Base-by-base conservation (phyloP, 2,329 filamentous ascomycete genomes). In the Beauveria sp. region DNA sequence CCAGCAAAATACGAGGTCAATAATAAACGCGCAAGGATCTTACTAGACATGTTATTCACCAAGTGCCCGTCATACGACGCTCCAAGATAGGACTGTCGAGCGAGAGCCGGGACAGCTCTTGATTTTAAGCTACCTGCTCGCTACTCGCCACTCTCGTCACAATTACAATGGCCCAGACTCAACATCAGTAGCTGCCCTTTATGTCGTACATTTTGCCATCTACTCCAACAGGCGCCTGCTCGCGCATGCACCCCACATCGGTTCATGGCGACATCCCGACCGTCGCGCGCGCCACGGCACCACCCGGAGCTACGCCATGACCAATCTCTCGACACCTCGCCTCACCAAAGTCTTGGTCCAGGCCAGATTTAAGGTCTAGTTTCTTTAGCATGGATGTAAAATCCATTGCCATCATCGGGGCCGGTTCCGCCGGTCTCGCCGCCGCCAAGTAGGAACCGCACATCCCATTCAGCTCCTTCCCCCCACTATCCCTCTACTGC, bases 371-470 rank as follows among this genome's bases (percentile, higher is more conserved):
- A 7, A 6, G 34, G 2, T 41, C 10, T 34, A 5, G 3, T 24
- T 34, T 3, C 8, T 22, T 14, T 7, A 6, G 22, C 16, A 61
- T 72, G 47, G 64, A 70, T 37, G 65, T 83, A 26, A 74, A 76
- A 59, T 78, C 74, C 16, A 78, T 91, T 64, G 87, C 86, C 63
- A 80, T 92, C 48, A 84, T 92, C 63, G 89, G 89, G n/a, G 88
- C 86, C 14, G 89, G 89, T 0, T 86, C 89, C 1, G 82, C 82
- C 63, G 89, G 89, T 8, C 75, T 91, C 3, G 82, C 84, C 59
- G 84, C 85, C 37, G 87, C 72, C 41, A 75, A 72, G 73, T 74
- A 67, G 55, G 67, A 34, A 37, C 34, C 34, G 20, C 28, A 10
- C 5, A 28, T 61, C 18, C 18, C n/a, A 1, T 12, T 6, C 24